A percentile compares a stretch with the other conserved stretches of the same genome.
Evolutionary conservation across 2,329 filamentous ascomycete genomes (phyloP).

Genomic region (Nigrospora oryzae): DNA sequence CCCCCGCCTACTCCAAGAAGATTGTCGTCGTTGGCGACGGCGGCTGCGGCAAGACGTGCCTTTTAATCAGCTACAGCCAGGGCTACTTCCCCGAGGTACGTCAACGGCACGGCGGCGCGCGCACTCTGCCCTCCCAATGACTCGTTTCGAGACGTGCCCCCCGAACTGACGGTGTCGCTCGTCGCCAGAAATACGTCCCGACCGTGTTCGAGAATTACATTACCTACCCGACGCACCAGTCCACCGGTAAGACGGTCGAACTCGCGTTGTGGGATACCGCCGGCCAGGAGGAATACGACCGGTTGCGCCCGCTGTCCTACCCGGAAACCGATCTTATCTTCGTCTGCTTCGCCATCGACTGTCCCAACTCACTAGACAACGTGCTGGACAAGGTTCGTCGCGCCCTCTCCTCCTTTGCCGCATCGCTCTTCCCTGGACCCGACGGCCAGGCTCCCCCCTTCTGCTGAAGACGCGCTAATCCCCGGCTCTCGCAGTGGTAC

Average conservation of each 20-base stretch:
- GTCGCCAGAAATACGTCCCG: conserved; percentile 88
- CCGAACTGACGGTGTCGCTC: too few relatives aligned
- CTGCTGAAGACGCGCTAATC: conserved; percentile 2
- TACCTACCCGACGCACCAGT: conserved; percentile 83
- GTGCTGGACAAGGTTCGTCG: conserved; percentile 88
- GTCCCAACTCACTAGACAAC: conserved; percentile 95
- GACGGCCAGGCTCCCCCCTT: not conserved
- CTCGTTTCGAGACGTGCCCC: too few relatives aligned
- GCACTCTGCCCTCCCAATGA: not conserved
- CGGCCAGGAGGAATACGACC: conserved; percentile 97
- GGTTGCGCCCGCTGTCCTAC: conserved; percentile 89
- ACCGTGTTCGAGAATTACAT: conserved; percentile 99
- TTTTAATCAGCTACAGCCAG: conserved; percentile 97
- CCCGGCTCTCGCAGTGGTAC: conserved; percentile 65
- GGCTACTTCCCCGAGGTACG: conserved; percentile 96
- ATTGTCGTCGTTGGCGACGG: conserved; percentile 98
- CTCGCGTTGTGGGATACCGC: conserved; percentile 97
- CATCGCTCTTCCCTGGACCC: too few relatives aligned
- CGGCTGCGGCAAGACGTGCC: conserved; percentile 96
- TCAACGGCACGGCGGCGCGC: not conserved
- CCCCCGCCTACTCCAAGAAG: conserved; percentile 94
- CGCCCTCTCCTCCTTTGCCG: not conserved
- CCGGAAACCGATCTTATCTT: conserved; percentile 97
- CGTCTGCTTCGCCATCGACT: conserved; percentile 98
- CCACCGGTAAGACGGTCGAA: conserved; percentile 89